Base-by-base conservation (phyloP, 2,329 filamentous ascomycete genomes). In the Calonectria leucothoes region DNA sequence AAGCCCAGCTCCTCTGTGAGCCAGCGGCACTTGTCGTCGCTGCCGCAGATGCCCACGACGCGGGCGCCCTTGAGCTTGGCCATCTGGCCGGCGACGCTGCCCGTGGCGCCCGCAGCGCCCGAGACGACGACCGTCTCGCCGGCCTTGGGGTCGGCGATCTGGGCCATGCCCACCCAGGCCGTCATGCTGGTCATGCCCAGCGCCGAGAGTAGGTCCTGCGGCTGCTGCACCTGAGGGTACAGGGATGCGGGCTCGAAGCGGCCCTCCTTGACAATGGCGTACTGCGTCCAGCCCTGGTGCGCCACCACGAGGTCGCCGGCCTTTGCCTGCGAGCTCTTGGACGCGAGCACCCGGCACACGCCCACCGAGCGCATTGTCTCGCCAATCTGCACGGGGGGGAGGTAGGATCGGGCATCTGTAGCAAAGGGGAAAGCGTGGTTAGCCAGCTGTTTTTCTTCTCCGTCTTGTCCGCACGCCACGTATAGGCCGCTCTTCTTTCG, bases 51-150 rank as follows among this genome's bases (percentile, higher is more conserved):
- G 8, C 93, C 93, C 27, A 93, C 83, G 15, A 94, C 91, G 3
- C 87, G 78, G 61, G 85, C 85, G 15, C 93, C 94, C 83, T 92
- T 91, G 67, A 95, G 85, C 86, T 94, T 95, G 23, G 93, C 93
- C 77, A 96, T 94, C 84, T 96, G 94, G 0, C 93, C 94, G 0
- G 91, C 94, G 1, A 96, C 90, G 80, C 90, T 93, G 1, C 94
- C 94, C 0, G 94, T 96, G 0, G 94, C 94, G 2, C 94, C 94
- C 0, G 94, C 94, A 2, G 94, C 94, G 8, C 93, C 94, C 11
- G 91, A 94, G 0, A 96, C 93, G 10, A 96, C 93, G 1, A 96
- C 94, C 5, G 93, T 92, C 76, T 96, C 93, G 6, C 93, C 93
- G 3, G 89, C 83, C 82, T 93, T 91, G 49, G 93, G 90, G 69